phyloP scores from a whole-genome alignment of 169 alveolate genomes.

The Plasmodium berghei region DNA sequence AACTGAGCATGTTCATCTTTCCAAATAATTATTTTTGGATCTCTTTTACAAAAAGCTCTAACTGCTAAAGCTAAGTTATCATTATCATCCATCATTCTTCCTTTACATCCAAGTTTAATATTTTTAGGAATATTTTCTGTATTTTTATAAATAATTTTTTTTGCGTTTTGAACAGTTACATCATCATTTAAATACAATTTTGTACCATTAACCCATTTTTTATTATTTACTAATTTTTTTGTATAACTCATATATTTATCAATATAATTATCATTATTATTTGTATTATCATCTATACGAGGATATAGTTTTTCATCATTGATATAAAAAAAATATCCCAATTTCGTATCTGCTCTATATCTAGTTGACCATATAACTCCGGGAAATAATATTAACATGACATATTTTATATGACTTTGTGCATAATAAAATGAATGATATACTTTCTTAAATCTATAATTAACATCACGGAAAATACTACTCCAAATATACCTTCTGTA shows the following conservation, averaged over 20 bases:
- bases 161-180: conserved; percentile 85
- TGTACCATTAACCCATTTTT: conserved; percentile 86
- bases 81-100: conserved; percentile 86
- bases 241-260: conserved; percentile 17
- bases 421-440: conserved; percentile 90
- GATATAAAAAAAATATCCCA: conserved; percentile 86
- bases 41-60: conserved; percentile 89
- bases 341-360: conserved; percentile 88
- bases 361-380: conserved; percentile 87
- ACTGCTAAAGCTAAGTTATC: conserved; percentile 91
- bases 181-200: conserved; percentile 85
- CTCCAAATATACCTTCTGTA: conserved; percentile 67
- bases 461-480: conserved; percentile 79
- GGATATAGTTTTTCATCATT: conserved; percentile 69
- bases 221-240: conserved; percentile 54
- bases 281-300: background rate
- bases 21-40: conserved; percentile 89
- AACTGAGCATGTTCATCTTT: conserved; percentile 68
- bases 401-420: conserved; percentile 89
- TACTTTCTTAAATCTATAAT: conserved; percentile 84
- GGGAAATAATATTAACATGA: conserved; percentile 86
- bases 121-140: conserved; percentile 71
- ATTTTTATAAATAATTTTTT: conserved; percentile 79
- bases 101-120: conserved; percentile 87
- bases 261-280: background rate